These are phyloP conservation scores for Colletotrichum gigasporum DNA, from an alignment of 2,329 filamentous ascomycete species.

Conservation along the genomic window DNA sequence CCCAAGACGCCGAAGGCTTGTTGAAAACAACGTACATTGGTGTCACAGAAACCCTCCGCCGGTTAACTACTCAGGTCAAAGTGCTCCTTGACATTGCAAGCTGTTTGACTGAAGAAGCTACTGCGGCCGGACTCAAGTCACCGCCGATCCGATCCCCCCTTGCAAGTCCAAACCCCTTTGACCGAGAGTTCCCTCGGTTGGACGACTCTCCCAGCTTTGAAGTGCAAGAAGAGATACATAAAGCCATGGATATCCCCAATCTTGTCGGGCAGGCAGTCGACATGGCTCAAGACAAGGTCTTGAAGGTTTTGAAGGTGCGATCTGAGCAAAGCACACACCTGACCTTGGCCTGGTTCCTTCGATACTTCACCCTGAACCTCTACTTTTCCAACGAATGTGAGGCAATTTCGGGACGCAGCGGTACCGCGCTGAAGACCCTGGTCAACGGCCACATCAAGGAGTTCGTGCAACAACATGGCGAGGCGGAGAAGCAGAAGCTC, in stretches of 20 bases:
- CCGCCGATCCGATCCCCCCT: conserved; percentile 61
- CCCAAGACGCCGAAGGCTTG: conserved; percentile 85
- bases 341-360: conserved; percentile 75
- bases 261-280: conserved; percentile 84
- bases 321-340: conserved; percentile 77
- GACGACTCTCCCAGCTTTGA: conserved; percentile 46
- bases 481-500: conserved; percentile 77
- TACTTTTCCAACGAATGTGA: conserved; percentile 90
- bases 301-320: conserved; percentile 80
- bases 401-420: conserved; percentile 81
- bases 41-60: conserved; percentile 85
- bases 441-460: conserved; percentile 86
- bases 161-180: conserved; percentile 54
- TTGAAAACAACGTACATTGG: conserved; percentile 85
- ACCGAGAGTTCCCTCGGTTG: conserved; percentile 23
- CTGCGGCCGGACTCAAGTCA: conserved; percentile 52
- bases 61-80: conserved; percentile 91
- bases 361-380: conserved; percentile 84
- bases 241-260: conserved; percentile 79
- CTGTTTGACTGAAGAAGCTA: conserved; percentile 61
- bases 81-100: conserved; percentile 94
- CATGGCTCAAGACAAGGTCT: conserved; percentile 79
- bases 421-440: conserved; percentile 78
- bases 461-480: conserved; percentile 77
- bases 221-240: conserved; percentile 79